These are phyloP conservation scores for Capronia epimyces DNA, from an alignment of 2,329 filamentous ascomycete genomes.

Conservation along the genomic window DNA sequence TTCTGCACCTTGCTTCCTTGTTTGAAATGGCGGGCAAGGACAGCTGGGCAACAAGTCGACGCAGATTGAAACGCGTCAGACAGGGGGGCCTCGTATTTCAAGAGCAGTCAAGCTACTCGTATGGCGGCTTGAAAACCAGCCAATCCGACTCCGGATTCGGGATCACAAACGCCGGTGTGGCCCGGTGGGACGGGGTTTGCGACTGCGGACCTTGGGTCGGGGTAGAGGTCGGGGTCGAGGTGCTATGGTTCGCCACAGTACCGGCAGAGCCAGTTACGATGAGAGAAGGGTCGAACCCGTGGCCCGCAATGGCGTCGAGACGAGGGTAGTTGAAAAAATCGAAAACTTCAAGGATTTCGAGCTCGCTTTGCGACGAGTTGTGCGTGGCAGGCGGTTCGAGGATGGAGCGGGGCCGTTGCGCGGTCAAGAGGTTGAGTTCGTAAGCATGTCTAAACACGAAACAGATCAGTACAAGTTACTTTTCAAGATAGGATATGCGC, in stretches of 20 bases:
- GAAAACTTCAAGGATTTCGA: constrained; percentile 88
- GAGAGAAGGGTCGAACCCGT: constrained; percentile 8
- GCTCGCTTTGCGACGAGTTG: constrained; percentile 47
- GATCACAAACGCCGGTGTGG: constrained; percentile 40
- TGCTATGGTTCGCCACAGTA: not conserved
- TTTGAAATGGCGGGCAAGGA: too few relatives aligned
- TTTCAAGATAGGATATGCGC: too few relatives aligned
- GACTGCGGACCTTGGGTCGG: constrained; percentile 7
- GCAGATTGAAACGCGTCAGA: too few relatives aligned
- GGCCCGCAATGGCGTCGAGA: constrained; percentile 37
- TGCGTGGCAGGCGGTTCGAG: constrained; percentile 22
- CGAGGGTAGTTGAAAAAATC: constrained; percentile 91
- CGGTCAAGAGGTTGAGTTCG: constrained; percentile 84
- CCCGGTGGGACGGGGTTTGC: constrained; percentile 7
- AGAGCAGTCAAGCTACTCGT: too few relatives aligned
- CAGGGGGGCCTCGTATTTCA: too few relatives aligned
- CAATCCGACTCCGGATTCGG: constrained; percentile 45
- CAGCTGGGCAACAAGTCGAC: too few relatives aligned
- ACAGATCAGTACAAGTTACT: not conserved
- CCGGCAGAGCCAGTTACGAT: not conserved
- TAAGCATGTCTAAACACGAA: constrained; percentile 21
- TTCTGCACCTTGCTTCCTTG: too few relatives aligned
- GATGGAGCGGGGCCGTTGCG: constrained; percentile 58
- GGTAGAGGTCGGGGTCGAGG: constrained; percentile 9
- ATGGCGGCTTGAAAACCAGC: constrained; percentile 31